Base-by-base conservation (phyloP, 257 asterid species). In the Solanum etuberosum region DNA sequence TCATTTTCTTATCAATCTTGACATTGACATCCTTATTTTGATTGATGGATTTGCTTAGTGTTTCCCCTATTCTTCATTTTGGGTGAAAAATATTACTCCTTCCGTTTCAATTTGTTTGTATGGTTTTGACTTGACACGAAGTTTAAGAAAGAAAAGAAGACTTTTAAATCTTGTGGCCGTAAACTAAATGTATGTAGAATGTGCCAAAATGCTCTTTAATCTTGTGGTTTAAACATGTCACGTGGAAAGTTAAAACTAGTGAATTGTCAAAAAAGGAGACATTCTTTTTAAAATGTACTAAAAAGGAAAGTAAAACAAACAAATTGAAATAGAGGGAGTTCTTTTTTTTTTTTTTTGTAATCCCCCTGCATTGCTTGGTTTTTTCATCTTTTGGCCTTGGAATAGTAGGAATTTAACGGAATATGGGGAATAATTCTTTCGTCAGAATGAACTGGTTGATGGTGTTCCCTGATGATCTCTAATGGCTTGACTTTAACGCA, bases 401-500 rank as follows among this genome's bases (percentile, higher is more conserved):
- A 74, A 74, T 3, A 23, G 4, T 72, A 23, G 31, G 38, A 73
- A 35, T 35, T 48, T 11, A 23, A 11, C 0, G 6, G 82, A 73
- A 73, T 35, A 37, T 37, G 48, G 32, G 29, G 51, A 18, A 73
- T 73, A 23, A 13, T 38, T 3, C 4, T 74, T 38, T 38, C 10
- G 16, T 23, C 25, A 37, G 6, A 74, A 23, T 11, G 15, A 74
- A 27, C 72, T 35, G 29, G 42, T 86, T 70, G 29, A 43, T 35
- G 80, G 31, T 54, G 32, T 29, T 72, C 31, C 27, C 40, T 74
- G 59, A 59, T 89, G 42, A 37, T 82, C 70, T 38, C 84, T 86
- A 72, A 87, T 57, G 59, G 77, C 48, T 90, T 86, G 86, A 67
- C 86, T 86, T 85, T 83, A 48, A 81, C 91, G 97, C 98, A 96